Percentiles rank a stretch among this genome's conserved stretches.
These are phyloP conservation scores for Spirogloea muscicola DNA, from an alignment of 139 green algal species.

Conservation along the genomic window DNA sequence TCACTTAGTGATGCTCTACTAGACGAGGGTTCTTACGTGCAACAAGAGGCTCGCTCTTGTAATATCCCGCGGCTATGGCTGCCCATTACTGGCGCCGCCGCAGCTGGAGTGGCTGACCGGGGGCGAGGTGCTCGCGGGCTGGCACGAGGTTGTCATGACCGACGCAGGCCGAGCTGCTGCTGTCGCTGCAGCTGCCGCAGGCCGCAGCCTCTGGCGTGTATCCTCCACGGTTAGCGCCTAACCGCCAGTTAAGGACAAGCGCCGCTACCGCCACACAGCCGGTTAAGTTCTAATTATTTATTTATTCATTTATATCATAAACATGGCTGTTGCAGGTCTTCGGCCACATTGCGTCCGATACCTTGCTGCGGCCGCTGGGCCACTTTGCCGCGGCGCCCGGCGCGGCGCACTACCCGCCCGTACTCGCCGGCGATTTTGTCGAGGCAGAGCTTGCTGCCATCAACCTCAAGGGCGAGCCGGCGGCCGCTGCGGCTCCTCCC, in stretches of 20 bases:
- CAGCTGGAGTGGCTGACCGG: constrained; percentile 63
- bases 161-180: constrained; percentile 63
- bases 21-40: too few relatives aligned
- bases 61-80: too few relatives aligned
- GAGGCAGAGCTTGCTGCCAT: constrained; percentile 60
- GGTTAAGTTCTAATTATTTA: too few relatives aligned
- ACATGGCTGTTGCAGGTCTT: constrained; percentile 37
- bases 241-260: too few relatives aligned
- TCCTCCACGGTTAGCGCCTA: constrained; percentile 73
- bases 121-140: constrained; percentile 70
- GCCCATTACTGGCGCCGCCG: too few relatives aligned
- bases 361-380: constrained; percentile 63
- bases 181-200: constrained; percentile 50
- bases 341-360: constrained; percentile 49
- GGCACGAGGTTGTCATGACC: constrained; percentile 84
- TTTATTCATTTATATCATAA: too few relatives aligned
- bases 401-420: constrained; percentile 55
- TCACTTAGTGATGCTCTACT: too few relatives aligned
- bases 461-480: constrained; percentile 20
- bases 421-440: constrained; percentile 63
- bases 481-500: too few relatives aligned
- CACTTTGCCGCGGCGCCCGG: constrained; percentile 50
- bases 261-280: too few relatives aligned
- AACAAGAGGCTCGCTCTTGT: too few relatives aligned
- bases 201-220: constrained; percentile 74